Percentiles rank a stretch among this genome's conserved stretches.
Evolutionary conservation across 768 basidiomycete genomes (phyloP).

Genomic region (Trametes cingulata): DNA sequence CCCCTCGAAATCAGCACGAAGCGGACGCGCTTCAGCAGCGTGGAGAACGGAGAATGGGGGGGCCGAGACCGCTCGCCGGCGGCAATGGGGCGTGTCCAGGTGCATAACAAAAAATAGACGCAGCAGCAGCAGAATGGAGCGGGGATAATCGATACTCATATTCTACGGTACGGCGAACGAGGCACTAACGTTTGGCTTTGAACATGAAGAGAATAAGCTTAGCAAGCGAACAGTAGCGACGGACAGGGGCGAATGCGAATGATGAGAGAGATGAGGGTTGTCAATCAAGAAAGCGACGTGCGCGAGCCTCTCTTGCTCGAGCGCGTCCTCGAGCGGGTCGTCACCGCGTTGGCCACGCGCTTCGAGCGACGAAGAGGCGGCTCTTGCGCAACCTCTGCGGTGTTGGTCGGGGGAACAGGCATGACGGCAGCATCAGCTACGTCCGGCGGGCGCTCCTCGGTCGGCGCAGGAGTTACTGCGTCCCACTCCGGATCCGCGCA

Average conservation of each 20-base stretch:
- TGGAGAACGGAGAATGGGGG: neutral
- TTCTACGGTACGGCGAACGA: constrained; percentile 15
- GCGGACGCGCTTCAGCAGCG: constrained; percentile 14
- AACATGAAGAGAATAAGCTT: constrained; percentile 27
- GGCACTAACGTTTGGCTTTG: constrained; percentile 2
- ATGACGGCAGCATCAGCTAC: neutral
- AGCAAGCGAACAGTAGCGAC: constrained; percentile 17
- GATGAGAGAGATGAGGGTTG: neutral
- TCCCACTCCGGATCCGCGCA: constrained; percentile 43
- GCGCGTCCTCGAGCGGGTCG: constrained; percentile 49
- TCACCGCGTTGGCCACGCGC: constrained; percentile 62
- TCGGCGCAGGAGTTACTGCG: constrained; percentile 45
- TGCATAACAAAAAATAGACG: constrained; percentile 11
- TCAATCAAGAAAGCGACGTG: constrained; percentile 31
- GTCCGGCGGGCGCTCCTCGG: constrained; percentile 4
- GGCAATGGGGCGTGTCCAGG: constrained; percentile 1
- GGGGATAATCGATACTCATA: constrained; percentile 25
- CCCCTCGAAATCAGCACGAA: constrained; percentile 21
- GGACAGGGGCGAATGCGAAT: constrained; percentile 6
- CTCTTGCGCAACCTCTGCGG: constrained; percentile 27
- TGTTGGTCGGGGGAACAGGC: constrained; percentile 1
- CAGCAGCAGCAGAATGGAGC: constrained; percentile 16
- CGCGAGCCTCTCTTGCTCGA: constrained; percentile 40
- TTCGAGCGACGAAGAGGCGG: constrained; percentile 62
- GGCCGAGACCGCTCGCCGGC: constrained; percentile 11